phyloP scores from a whole-genome alignment of 129 eudicot species.

The Calendula officinalis region DNA sequence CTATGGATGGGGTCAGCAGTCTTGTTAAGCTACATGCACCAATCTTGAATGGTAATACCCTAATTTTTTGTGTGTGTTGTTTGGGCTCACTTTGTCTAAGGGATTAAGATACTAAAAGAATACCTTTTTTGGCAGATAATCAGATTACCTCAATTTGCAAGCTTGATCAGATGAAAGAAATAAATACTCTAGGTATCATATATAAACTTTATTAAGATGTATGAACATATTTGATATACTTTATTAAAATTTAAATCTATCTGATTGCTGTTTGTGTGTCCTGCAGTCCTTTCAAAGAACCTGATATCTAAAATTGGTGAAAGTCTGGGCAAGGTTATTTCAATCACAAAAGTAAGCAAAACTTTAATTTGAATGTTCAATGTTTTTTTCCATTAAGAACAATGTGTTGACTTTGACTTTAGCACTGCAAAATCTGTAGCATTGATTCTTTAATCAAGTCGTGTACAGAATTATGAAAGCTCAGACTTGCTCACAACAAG shows the following conservation, averaged over 20 bases:
- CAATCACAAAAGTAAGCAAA: slow-evolving; percentile 68
- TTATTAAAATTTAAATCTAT: not conserved
- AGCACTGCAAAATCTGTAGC: slow-evolving; percentile 78
- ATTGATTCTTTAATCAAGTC: slow-evolving; percentile 71
- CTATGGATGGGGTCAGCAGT: slow-evolving; percentile 72
- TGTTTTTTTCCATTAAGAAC: slow-evolving; percentile 7
- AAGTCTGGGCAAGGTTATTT: slow-evolving; percentile 52
- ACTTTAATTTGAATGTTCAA: not conserved
- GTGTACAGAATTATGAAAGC: slow-evolving; percentile 75
- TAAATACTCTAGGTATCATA: slow-evolving; percentile 77
- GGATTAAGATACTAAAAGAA: not conserved
- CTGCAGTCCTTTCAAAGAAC: slow-evolving; percentile 89
- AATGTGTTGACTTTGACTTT: slow-evolving; percentile 24
- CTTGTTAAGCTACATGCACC: slow-evolving; percentile 72
- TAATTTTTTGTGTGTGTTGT: slow-evolving; percentile 8
- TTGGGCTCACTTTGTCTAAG: slow-evolving; percentile 1
- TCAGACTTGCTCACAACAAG: slow-evolving; percentile 91
- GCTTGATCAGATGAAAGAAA: slow-evolving; percentile 78
- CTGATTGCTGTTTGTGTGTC: slow-evolving; percentile 19
- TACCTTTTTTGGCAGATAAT: slow-evolving; percentile 55
- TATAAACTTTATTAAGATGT: not conserved
- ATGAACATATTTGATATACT: slow-evolving; percentile 6
- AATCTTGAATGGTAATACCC: slow-evolving; percentile 72
- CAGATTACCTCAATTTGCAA: slow-evolving; percentile 65
- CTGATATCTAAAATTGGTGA: slow-evolving; percentile 69